Evolutionary conservation across 768 basidiomycete species (phyloP), one percentile per base, ranked within the genome.

Genomic region (Termitomyces sp.): DNA sequence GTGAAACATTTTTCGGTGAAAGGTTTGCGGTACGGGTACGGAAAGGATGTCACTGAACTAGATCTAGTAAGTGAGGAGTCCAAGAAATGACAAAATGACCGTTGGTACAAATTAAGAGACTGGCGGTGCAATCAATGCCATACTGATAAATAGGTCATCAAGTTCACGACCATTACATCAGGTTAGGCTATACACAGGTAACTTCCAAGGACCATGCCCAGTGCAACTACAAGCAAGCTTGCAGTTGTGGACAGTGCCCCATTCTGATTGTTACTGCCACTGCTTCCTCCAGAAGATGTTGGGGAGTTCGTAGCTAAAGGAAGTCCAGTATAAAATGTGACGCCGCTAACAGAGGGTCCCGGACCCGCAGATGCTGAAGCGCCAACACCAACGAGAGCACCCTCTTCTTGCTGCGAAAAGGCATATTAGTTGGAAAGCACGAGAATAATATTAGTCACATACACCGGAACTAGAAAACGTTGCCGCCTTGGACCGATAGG

Each of bases 311-410:
- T n/a, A n/a, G 54, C 45, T 9, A 62, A 56, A 50, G 71, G 61
- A 33, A 69, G 60, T 3, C 61, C 65, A 5, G 66, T 70, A 60
- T 60, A 68, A 28, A 67, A 62, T 14, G 61, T 56, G n/a, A 65
- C 72, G 52, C 72, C 73, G 43, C 67, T 70, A 7, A 70, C 62
- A 38, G 78, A 28, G 3, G 76, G 78, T n/a, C 71, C 71, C 6
- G 80, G 76, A 11, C 64, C 59, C 5, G 72, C 73, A 3, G 80
- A 76, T 1, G 81, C 81, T 18, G 75, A 76, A 1, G 80, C 82
- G n/a, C 76, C 79, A 3, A 71, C 50, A 16, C 82, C 82, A 3
- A 72, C 72, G 18, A 83, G 74, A 11, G 63, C 69, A 35, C 74
- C 74, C 52, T 71, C 62, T 16, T 52, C 69, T 78, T 80, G 77